Evolutionary conservation across 345 rosid genomes (phyloP).

Genomic region (Laguncularia racemosa): DNA sequence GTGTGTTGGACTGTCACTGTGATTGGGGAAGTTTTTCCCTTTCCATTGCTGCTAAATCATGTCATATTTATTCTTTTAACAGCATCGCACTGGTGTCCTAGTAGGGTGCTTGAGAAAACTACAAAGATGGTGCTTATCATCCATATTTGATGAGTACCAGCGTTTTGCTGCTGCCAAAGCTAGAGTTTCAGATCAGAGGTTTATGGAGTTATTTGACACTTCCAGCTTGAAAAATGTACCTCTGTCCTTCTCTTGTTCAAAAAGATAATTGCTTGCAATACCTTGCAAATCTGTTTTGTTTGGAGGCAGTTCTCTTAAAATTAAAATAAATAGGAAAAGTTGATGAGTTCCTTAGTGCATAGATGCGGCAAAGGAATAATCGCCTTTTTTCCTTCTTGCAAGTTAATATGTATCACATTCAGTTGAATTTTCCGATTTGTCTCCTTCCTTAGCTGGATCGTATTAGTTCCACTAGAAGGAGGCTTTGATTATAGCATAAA

Average conservation of each 20-base stretch:
- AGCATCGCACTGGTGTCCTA: conserved; percentile 95
- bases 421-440: no score
- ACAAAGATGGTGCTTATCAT: conserved; percentile 83
- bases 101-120: conserved; percentile 93
- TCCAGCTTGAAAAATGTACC: conserved; percentile 62
- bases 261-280: conserved; percentile 24
- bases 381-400: conserved; percentile 5
- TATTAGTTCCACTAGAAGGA: no score
- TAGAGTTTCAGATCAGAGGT: conserved; percentile 85
- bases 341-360: conserved; percentile 27
- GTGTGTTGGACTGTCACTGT: conserved; percentile 1
- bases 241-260: conserved; percentile 60
- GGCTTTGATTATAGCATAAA: no score
- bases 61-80: conserved; percentile 11
- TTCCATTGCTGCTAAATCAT: neutral
- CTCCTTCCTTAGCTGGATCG: no score
- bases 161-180: conserved; percentile 93
- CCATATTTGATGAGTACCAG: conserved; percentile 82
- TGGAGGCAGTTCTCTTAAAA: neutral
- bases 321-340: conserved; percentile 34
- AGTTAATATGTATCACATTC: no score
- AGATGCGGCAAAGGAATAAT: conserved; percentile 21
- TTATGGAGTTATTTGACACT: conserved; percentile 82
- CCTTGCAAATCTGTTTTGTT: conserved; percentile 15
- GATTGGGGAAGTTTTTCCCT: no score